Evolutionary conservation across 345 rosid species (phyloP), one percentile per base, ranked within the genome.

Genomic region (Euphorbia peplus): DNA sequence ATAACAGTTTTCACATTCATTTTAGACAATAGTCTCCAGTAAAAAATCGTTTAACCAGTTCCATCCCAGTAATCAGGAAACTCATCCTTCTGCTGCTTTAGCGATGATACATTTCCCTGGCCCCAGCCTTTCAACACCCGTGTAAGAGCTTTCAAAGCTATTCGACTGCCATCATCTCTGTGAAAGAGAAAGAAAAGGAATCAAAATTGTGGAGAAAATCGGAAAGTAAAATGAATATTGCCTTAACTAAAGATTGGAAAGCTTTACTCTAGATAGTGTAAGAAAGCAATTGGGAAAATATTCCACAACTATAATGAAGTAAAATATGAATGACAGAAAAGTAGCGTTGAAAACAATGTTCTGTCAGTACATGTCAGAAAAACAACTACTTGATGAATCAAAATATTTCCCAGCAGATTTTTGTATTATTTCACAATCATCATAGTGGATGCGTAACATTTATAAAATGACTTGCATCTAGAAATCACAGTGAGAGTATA

Each of bases 161-260:
- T 83, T 75, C 89, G 87, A 81, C 99, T 91, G 56, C 97, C 96
- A 76, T 95, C 99, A 74, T 91, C 93, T 83, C 99, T 91, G 98
- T 50, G 48, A 72, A 78, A 81, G 32, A 69, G 68, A 13, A 60
- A 56, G 57, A 22, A 79, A 59, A 50, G 68, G 28, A 29, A 50
- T 63, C 61, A 60, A 66, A 25, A 44, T 41, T 30, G 72, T 60
- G 8, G 37, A 28, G 48, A 55, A 58, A 54, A 64, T 48, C 30
- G 26, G 19, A 69, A 53, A 16, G 32, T 21, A 47, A 24, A 50
- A 56, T 54, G 19, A n/a, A 7, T 12, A 29, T 52, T 64, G 52
- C 58, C 54, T 50, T 64, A 25, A 52, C 30, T 74, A 53, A 35
- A 55, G 44, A 35, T 71, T 54, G 15, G 29, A 51, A 61, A 12